Conservation (phyloP, 371 early-diverging fungal genomes). For the Syncephalastrum sp. region DNA sequence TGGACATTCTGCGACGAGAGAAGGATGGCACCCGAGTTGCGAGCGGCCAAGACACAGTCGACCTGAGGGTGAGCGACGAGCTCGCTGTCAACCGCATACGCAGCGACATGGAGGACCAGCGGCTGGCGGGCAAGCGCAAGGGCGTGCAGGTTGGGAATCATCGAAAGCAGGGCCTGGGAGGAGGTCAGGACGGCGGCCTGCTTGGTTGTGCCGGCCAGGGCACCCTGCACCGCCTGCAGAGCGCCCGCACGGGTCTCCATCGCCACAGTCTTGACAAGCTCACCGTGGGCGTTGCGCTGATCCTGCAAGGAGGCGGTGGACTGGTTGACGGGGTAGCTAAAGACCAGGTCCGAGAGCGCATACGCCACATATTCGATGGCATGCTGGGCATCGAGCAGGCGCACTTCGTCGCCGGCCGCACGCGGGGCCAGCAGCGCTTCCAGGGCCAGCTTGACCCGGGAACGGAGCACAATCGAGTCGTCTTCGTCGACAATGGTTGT, state of each 20-base stretch:
- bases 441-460: slow-evolving; percentile 30
- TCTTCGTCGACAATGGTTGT: slow-evolving; percentile 50
- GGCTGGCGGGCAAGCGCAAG: slow-evolving; percentile 63
- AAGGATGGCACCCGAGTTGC: slow-evolving; percentile 66
- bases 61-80: slow-evolving; percentile 57
- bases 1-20: slow-evolving; percentile 72
- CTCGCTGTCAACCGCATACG: slow-evolving; percentile 62
- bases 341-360: slow-evolving; percentile 74
- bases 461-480: slow-evolving; percentile 28
- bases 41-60: slow-evolving; percentile 66
- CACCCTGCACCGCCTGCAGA: slow-evolving; percentile 79
- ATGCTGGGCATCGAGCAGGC: slow-evolving; percentile 60
- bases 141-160: slow-evolving; percentile 79
- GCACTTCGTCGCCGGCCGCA: slow-evolving; percentile 16
- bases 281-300: slow-evolving; percentile 58
- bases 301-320: slow-evolving; percentile 17
- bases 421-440: slow-evolving; percentile 18
- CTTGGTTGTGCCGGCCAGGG: slow-evolving; percentile 50
- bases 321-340: slow-evolving; percentile 68
- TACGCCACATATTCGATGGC: slow-evolving; percentile 77
- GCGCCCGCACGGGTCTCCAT: slow-evolving; percentile 85
- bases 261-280: slow-evolving; percentile 61
- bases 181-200: slow-evolving; percentile 62
- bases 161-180: slow-evolving; percentile 73
- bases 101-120: slow-evolving; percentile 81